A percentile compares a stretch with the other conserved stretches of the same genome.
Evolutionary conservation across 805 yeast genomes (phyloP).

Genomic region (Pichia nakasei): DNA sequence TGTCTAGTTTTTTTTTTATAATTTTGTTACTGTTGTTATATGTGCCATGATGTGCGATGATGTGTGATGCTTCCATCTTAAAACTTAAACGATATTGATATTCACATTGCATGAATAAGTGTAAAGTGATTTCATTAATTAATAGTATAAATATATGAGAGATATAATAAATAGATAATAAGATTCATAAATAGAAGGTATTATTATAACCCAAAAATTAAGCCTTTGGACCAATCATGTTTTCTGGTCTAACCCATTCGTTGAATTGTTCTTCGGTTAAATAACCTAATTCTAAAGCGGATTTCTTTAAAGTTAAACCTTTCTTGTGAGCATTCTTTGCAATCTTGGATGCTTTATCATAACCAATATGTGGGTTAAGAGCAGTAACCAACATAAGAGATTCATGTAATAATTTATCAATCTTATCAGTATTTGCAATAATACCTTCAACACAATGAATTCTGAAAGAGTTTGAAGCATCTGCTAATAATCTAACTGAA

Average conservation of each 20-base stretch:
- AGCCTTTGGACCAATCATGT: constrained; percentile 88
- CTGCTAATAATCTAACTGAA: constrained; percentile 82
- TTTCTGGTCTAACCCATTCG: constrained; percentile 95
- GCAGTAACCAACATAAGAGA: constrained; percentile 98
- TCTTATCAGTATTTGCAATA: constrained; percentile 78
- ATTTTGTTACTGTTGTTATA: no score
- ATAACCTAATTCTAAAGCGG: constrained; percentile 86
- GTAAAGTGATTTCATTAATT: no score
- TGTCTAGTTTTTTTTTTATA: no score
- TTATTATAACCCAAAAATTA: neutral
- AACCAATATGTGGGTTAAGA: constrained; percentile 96
- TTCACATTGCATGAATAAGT: no score
- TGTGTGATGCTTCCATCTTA: no score
- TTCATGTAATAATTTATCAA: constrained; percentile 81
- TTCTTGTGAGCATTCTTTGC: constrained; percentile 99
- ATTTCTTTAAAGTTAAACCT: constrained; percentile 90
- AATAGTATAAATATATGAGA: no score
- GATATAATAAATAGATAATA: no score
- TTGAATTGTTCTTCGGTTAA: constrained; percentile 82
- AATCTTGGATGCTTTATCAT: constrained; percentile 93
- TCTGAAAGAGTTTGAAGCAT: constrained; percentile 86
- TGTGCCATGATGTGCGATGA: no score
- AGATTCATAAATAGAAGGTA: neutral
- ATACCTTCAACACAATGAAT: constrained; percentile 93
- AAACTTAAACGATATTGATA: no score